Evolutionary conservation across 805 yeast genomes (phyloP), one percentile per base, ranked within the genome.

Genomic region (Metschnikowia corniflorae): DNA sequence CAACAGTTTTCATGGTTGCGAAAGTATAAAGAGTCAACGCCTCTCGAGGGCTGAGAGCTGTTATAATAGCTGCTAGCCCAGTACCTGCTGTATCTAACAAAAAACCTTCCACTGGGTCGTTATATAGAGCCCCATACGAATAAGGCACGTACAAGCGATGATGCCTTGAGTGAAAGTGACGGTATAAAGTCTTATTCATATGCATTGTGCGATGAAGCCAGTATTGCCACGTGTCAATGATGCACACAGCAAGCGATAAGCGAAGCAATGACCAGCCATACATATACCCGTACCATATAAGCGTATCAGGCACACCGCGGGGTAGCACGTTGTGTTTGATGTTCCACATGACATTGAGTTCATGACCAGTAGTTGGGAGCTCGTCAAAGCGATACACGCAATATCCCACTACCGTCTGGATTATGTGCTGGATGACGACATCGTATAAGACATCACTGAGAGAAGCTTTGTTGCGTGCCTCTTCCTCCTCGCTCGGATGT

Each of bases 181-280:
- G 76, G 73, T 93, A 93, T 32, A 89, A 66, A 37, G 70, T 65
- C 56, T 80, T 81, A 71, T 85, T 85, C 56, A 71, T 53, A 58
- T 93, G 98, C 97, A 93, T 89, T 46, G 73, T 57, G 44, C 96
- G 74, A 60, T 93, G 98, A 45, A 89, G 69, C 71, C 79, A 78
- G 61, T 85, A 93, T 65, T 93, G 98, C 98, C 98, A 93, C 3
- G 95, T 74, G 59, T 93, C 98, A 50, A 93, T 75, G 44, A 93
- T 66, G 34, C 78, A 55, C 53, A 88, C 81, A 3, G 94, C 96
- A 20, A 70, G 31, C 10, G 63, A 32, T 21, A 87, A 60, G 47
- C 78, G 79, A n/a, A 76, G 18, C 1, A 64, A 29, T 1, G 96
- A 80, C 49, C 78, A 55, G 5, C 83, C 86, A 50, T 78, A 78